These are phyloP conservation scores for Thozetella sp. DNA, from an alignment of 495 filamentous ascomycete species.

Conservation along the genomic window DNA sequence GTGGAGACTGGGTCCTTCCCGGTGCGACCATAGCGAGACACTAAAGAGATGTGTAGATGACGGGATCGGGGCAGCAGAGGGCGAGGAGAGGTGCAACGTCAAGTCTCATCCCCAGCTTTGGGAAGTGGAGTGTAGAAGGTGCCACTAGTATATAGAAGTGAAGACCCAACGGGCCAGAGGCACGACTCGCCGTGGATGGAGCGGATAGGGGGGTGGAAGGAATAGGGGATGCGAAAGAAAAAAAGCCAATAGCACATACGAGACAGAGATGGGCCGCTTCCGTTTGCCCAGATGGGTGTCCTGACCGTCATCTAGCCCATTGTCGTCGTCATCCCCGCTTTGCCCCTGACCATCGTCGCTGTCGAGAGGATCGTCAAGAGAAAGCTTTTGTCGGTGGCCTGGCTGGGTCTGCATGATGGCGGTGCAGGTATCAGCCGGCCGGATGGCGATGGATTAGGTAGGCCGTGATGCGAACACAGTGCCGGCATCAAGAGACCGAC, in stretches of 20 bases:
- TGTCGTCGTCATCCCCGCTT: conserved; percentile 39
- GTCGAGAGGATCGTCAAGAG: conserved; percentile 16
- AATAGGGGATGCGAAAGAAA: background rate
- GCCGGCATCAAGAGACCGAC: conserved; percentile 1
- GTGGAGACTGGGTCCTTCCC: too few species aligned
- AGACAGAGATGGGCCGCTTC: conserved; percentile 62
- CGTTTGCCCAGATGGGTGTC: conserved; percentile 46
- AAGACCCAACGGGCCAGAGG: too few species aligned
- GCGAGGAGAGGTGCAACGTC: too few species aligned
- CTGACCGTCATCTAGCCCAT: conserved; percentile 37
- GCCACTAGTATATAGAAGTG: too few species aligned
- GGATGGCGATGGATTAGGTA: background rate
- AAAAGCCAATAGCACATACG: conserved; percentile 39
- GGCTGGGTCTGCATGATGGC: conserved; percentile 28
- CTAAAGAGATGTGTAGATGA: too few species aligned
- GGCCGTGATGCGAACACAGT: background rate
- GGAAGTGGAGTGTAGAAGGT: too few species aligned
- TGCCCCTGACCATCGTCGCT: conserved; percentile 31
- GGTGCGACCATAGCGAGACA: too few species aligned
- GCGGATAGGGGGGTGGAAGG: too few species aligned
- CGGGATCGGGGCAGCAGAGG: too few species aligned
- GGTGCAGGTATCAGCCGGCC: background rate
- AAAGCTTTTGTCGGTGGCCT: conserved; percentile 7
- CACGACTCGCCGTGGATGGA: too few species aligned
- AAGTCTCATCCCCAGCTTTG: too few species aligned